These are phyloP conservation scores for Cinnamomum micranthum DNA, from an alignment of 164 flowering plant species.

Conservation along the genomic window DNA sequence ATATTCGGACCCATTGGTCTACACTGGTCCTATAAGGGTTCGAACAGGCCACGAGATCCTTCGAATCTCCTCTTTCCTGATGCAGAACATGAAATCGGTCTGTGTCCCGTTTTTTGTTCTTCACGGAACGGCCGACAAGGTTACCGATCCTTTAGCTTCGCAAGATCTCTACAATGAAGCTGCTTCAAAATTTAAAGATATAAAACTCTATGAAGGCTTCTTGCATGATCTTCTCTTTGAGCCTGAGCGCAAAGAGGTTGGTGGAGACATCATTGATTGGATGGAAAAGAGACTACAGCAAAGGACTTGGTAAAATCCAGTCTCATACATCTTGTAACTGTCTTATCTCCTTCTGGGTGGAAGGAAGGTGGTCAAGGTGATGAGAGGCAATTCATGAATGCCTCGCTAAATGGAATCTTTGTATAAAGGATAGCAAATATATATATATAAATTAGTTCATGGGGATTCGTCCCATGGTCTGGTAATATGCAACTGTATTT, in stretches of 20 bases:
- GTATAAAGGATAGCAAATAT: too few species aligned
- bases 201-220: conserved; percentile 90
- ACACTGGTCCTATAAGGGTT: conserved; percentile 93
- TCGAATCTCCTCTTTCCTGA: conserved; percentile 70
- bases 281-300: conserved; percentile 54
- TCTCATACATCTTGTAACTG: too few species aligned
- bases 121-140: conserved; percentile 89
- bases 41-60: conserved; percentile 93
- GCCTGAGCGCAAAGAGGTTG: conserved; percentile 88
- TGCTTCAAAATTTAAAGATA: conserved; percentile 72
- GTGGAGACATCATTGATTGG: conserved; percentile 80
- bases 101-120: conserved; percentile 92
- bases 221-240: conserved; percentile 96
- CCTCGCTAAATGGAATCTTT: too few species aligned
- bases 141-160: conserved; percentile 92
- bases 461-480: too few species aligned
- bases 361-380: too few species aligned
- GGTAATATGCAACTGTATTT: too few species aligned
- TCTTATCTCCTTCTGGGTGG: too few species aligned
- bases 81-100: conserved; percentile 68
- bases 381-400: too few species aligned
- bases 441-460: too few species aligned
- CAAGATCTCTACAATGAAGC: conserved; percentile 80
- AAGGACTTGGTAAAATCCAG: too few species aligned
- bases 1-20: conserved; percentile 92